These are phyloP conservation scores for Tulasnella sp. DNA, from an alignment of 768 basidiomycete species.

Conservation along the genomic window DNA sequence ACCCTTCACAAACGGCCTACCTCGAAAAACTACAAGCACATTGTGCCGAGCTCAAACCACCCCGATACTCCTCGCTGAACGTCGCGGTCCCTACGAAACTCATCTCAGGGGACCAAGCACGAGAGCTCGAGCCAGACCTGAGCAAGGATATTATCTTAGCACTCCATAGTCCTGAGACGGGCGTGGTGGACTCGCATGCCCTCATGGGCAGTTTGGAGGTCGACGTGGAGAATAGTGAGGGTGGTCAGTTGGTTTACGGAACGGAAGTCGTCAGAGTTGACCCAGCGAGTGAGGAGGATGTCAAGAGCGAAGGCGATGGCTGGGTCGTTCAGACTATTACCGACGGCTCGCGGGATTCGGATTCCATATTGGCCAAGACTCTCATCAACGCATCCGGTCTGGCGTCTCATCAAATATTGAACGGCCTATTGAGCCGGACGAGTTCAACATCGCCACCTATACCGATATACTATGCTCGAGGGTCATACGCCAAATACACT, in stretches of 20 bases:
- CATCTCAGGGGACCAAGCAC: constrained; percentile 55
- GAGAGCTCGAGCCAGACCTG: constrained; percentile 75
- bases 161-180: constrained; percentile 75
- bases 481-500: constrained; percentile 80
- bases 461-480: constrained; percentile 70
- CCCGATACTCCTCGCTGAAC: constrained; percentile 17
- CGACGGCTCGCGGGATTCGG: constrained; percentile 32
- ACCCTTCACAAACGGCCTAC: constrained; percentile 53
- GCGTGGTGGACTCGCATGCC: constrained; percentile 80
- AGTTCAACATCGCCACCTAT: constrained; percentile 33
- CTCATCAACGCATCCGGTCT: constrained; percentile 79
- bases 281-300: constrained; percentile 30
- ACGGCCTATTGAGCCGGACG: constrained; percentile 50
- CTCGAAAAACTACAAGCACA: constrained; percentile 49
- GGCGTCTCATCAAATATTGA: constrained; percentile 57
- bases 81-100: constrained; percentile 44
- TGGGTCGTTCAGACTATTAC: constrained; percentile 84
- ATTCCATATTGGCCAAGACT: constrained; percentile 61
- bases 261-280: constrained; percentile 85
- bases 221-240: constrained; percentile 63
- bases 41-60: constrained; percentile 33
- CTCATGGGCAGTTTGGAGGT: constrained; percentile 75
- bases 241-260: constrained; percentile 59
- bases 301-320: constrained; percentile 41
- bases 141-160: constrained; percentile 57